Conservation (phyloP, 371 early-diverging fungal species). For the Basidiobolus heterosporus region DNA sequence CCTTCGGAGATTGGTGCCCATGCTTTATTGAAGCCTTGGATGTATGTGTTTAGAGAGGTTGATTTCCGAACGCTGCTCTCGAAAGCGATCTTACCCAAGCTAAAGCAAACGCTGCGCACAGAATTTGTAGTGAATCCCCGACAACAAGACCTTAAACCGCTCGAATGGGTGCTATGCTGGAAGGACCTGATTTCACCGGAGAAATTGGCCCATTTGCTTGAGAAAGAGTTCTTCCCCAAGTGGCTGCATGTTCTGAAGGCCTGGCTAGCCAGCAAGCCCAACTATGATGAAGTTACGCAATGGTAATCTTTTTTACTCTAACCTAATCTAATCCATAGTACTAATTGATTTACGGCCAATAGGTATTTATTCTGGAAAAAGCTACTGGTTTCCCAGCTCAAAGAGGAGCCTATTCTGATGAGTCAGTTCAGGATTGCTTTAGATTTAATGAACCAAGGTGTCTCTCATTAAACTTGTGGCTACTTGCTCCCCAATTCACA, state of each 20-base stretch:
- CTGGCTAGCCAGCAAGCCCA: slow-evolving; percentile 42
- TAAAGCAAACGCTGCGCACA: slow-evolving; percentile 32
- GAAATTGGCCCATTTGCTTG: slow-evolving; percentile 37
- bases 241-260: slow-evolving; percentile 47
- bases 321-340: background rate
- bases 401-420: background rate
- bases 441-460: background rate
- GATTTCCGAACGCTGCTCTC: slow-evolving; percentile 39
- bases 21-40: slow-evolving; percentile 45
- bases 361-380: slow-evolving; percentile 8
- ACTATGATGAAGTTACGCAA: slow-evolving; percentile 41
- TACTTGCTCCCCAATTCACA: too few species aligned
- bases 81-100: slow-evolving; percentile 49
- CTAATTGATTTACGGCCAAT: background rate
- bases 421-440: background rate
- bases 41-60: slow-evolving; percentile 35
- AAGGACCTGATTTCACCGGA: slow-evolving; percentile 27
- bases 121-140: slow-evolving; percentile 61
- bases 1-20: slow-evolving; percentile 42
- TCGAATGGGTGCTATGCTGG: slow-evolving; percentile 50
- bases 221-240: slow-evolving; percentile 58
- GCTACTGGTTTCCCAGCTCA: background rate
- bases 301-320: slow-evolving; percentile 32
- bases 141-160: slow-evolving; percentile 36
- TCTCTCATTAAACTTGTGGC: background rate